phyloP scores from a whole-genome alignment of 345 rosid species.

The Salix koriyanagi region DNA sequence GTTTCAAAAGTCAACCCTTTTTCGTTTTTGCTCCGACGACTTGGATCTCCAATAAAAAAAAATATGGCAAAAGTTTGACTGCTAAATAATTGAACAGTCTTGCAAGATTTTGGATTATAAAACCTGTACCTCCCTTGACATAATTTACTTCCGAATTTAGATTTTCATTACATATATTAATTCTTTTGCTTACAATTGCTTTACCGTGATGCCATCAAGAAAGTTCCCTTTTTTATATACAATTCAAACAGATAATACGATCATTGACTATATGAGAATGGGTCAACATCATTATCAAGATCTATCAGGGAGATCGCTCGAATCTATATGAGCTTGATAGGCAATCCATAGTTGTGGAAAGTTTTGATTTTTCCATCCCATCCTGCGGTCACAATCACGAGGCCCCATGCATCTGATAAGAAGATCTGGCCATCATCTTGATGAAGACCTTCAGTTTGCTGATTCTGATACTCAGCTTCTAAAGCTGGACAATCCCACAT shows the following conservation, averaged over 20 bases:
- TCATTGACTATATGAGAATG: background rate
- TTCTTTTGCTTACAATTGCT: background rate
- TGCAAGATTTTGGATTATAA: too few relatives aligned
- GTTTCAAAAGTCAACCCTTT: too few relatives aligned
- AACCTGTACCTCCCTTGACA: too few relatives aligned
- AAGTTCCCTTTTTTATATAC: background rate
- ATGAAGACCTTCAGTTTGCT: background rate
- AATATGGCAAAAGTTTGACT: too few relatives aligned
- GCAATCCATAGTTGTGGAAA: constrained; percentile 74
- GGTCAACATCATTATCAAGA: background rate
- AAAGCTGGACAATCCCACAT: constrained; percentile 23
- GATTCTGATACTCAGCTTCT: constrained; percentile 7
- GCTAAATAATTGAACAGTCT: too few relatives aligned
- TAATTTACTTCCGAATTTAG: too few relatives aligned
- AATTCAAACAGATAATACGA: background rate
- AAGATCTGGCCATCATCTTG: constrained; percentile 1
- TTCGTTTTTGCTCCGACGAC: too few relatives aligned
- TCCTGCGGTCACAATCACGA: constrained; percentile 74
- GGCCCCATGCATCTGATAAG: constrained; percentile 59
- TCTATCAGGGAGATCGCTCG: background rate
- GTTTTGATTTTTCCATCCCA: constrained; percentile 66
- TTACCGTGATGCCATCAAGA: background rate
- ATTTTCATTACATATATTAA: too few relatives aligned
- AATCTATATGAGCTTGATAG: constrained; percentile 27
- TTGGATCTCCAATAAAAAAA: too few relatives aligned